Evolutionary conservation across 164 flowering plant genomes (phyloP), one percentile per base, ranked within the genome.

Genomic region (Tinospora cordifolia): DNA sequence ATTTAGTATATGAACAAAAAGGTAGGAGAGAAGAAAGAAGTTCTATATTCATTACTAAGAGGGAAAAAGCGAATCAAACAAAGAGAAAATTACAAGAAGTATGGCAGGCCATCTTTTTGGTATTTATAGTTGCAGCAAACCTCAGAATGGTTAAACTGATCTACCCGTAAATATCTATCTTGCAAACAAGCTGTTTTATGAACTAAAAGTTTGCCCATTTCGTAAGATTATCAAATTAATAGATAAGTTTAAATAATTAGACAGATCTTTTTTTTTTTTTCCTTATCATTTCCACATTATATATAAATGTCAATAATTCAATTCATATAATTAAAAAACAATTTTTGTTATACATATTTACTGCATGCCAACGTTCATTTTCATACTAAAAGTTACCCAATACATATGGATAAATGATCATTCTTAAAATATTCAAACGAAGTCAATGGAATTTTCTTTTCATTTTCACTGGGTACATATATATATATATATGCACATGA

Each of bases 101-200:
- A 54, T 54, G 60, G 40, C 15, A 22, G 12, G 30, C 49, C n/a
- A 22, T 4, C 13, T 40, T 38, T 15, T 19, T 38, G 39, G 67
- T 59, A 46, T 30, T 26, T 67, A 73, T 77, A 69, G 86, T 81
- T 83, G 80, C 60, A 77, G 76, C 82, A 70, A 81, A 77, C 78
- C 64, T 65, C 44, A 73, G 21, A 77, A 76, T 75, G 27, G 86
- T 81, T 81, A 72, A 83, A 73, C 86, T 59, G 79, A 79, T 74
- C 77, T 60, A 74, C 70, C 83, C 81, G 69, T 65, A 60, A 62
- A 62, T 24, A 14, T 30, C 59, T 51, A 17, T 17, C 59, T 51
- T 51, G 8, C 59, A 51, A 51, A 17, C 0, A 51, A 51, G 19
- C n/a, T 51, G 21, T 22, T n/a, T 54, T 54, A 19, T 54, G 24